Base-by-base conservation (phyloP, 768 basidiomycete species). In the Leccinum sublutescens region DNA sequence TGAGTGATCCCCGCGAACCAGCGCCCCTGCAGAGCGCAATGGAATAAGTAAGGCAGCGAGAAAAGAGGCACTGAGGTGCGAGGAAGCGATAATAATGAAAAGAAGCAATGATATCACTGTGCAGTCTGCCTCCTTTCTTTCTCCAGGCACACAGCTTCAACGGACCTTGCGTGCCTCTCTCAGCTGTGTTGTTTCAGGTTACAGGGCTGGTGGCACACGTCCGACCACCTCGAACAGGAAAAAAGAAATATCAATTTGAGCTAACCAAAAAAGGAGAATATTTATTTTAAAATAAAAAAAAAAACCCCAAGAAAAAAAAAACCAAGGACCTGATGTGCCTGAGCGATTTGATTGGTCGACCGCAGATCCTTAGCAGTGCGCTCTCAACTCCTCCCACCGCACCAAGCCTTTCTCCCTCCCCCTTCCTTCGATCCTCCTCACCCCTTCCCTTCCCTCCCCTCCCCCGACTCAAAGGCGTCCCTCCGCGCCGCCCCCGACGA, bases 291-390 rank as follows among this genome's bases (percentile, higher is more conserved):
- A 29, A 56, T 43, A 54, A 43, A 56, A 21, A 29, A 56, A 48
- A 54, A 43, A 51, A 1, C 29, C 29, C 29, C n/a, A 10, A 59
- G 52, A 52, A 31, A 36, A 4, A 4, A 56, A 63, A 62, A 53
- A 17, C 29, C 36, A 71, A 73, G 73, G 73, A 61, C 74, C 73
- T 61, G 73, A 75, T 75, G 72, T 73, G 72, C 72, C 72, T 73
- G 73, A 69, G 55, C 31, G 57, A 58, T 69, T 50, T 74, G 71
- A 74, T 74, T 73, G 73, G 73, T 67, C 56, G 62, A 51, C 4
- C 59, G 66, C 59, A 62, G 71, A 73, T 75, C 73, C 73, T 73
- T 69, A 68, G 64, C 65, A 58, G 68, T 58, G 62, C 64, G 25
- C 56, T 68, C 49, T 54, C 64, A 63, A 38, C 62, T 72, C 63